Evolutionary conservation across 1,284 basidiomycete genomes (phyloP).

Genomic region (Cryptococcus wingfieldii): DNA sequence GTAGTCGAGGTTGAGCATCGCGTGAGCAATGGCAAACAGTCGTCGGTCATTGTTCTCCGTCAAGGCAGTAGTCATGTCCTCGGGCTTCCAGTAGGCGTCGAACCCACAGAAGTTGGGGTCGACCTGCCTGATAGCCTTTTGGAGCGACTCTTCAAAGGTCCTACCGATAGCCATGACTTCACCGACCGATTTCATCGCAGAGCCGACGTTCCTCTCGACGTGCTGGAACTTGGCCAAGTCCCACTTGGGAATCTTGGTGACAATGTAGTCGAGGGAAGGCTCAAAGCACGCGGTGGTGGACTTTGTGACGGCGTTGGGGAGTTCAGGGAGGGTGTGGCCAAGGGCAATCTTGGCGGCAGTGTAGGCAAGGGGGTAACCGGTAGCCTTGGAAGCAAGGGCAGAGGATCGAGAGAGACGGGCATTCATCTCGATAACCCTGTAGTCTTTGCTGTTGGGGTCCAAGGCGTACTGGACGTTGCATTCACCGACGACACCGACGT

Average conservation of each 20-base stretch:
- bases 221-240: conserved; percentile 97
- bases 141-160: conserved; percentile 97
- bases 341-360: conserved; percentile 99
- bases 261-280: conserved; percentile 98
- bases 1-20: conserved; percentile 81
- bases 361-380: conserved; percentile 97
- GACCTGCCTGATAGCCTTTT: conserved; percentile 97
- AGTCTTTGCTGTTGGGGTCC: conserved; percentile 86
- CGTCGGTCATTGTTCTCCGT: conserved; percentile 69
- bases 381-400: conserved; percentile 97
- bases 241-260: conserved; percentile 99
- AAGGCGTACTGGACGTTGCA: conserved; percentile 93
- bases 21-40: conserved; percentile 94
- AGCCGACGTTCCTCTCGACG: conserved; percentile 92
- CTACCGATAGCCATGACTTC: conserved; percentile 99
- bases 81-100: conserved; percentile 61
- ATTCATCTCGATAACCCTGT: conserved; percentile 98
- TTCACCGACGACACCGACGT: conserved; percentile 97
- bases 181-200: conserved; percentile 98
- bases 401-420: conserved; percentile 69
- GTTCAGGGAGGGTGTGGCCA: conserved; percentile 93
- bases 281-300: conserved; percentile 99
- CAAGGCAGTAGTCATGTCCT: conserved; percentile 77
- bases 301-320: conserved; percentile 98
- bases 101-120: conserved; percentile 75